These are phyloP conservation scores for Croton setiger DNA, from an alignment of 441 rosid genomes.

Conservation along the genomic window DNA sequence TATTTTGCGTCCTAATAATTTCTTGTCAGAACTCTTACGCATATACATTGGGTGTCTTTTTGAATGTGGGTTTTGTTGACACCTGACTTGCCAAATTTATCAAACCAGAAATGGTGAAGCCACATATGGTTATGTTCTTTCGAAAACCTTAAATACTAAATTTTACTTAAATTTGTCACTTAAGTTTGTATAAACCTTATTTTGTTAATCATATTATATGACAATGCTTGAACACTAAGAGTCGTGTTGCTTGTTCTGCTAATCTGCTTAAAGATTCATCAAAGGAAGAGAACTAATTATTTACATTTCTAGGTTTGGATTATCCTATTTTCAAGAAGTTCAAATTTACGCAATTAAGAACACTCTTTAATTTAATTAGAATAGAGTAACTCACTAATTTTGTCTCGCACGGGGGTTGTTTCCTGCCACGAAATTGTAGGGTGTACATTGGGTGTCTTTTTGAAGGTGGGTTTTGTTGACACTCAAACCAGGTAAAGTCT, in stretches of 20 bases:
- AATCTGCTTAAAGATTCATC: no score
- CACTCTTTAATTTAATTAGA: constrained; percentile 32
- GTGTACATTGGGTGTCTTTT: background rate
- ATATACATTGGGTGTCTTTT: background rate
- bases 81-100: background rate
- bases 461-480: background rate
- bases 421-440: background rate
- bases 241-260: no score
- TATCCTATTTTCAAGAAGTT: no score
- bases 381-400: constrained; percentile 6
- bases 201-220: background rate
- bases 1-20: no score
- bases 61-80: background rate
- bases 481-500: background rate
- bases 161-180: background rate
- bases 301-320: no score
- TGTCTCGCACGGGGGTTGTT: constrained; percentile 5
- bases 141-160: background rate
- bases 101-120: background rate
- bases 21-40: no score
- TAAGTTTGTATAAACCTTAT: constrained; percentile 5
- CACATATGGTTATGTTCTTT: background rate
- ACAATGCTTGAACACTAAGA: no score
- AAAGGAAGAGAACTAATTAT: no score
- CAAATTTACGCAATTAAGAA: no score